phyloP scores from a whole-genome alignment of 768 basidiomycete genomes.

The Albatrellus ellisii region DNA sequence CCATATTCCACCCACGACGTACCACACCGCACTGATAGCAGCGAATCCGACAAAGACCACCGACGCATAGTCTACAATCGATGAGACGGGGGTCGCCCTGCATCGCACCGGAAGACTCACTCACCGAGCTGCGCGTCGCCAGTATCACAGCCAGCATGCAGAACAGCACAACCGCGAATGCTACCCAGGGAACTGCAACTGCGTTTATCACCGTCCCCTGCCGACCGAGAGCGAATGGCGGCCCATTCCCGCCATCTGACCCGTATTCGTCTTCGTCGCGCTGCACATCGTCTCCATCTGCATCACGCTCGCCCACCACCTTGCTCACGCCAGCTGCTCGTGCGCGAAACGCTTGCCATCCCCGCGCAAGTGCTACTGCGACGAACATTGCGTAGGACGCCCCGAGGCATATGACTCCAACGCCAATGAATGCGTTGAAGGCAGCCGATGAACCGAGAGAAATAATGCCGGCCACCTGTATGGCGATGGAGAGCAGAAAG shows the following conservation, averaged over 20 bases:
- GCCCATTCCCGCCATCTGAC: too few species aligned
- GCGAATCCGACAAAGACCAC: constrained; percentile 56
- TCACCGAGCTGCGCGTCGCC: constrained; percentile 37
- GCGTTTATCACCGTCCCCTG: constrained; percentile 34
- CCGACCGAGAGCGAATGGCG: constrained; percentile 37
- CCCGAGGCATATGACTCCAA: constrained; percentile 52
- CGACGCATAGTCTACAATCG: constrained; percentile 43
- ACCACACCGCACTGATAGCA: constrained; percentile 46
- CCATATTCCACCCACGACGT: constrained; percentile 35
- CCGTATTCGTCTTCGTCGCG: constrained; percentile 22
- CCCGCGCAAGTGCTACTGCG: constrained; percentile 33
- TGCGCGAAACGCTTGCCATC: too few species aligned
- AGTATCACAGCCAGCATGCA: constrained; percentile 57
- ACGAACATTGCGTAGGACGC: constrained; percentile 55
- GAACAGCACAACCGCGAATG: constrained; percentile 50
- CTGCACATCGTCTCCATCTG: too few species aligned
- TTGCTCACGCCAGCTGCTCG: too few species aligned
- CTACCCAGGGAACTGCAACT: constrained; percentile 43
- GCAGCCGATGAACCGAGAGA: constrained; percentile 49
- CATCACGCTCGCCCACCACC: too few species aligned
- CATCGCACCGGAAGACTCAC: constrained; percentile 16
- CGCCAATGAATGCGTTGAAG: constrained; percentile 57
- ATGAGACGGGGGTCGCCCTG: background rate
- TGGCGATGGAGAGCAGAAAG: constrained; percentile 39
- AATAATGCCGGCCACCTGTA: constrained; percentile 49